Evolutionary conservation across 208 protist species (phyloP).

Genomic region (Naegleria lovaniensis): DNA sequence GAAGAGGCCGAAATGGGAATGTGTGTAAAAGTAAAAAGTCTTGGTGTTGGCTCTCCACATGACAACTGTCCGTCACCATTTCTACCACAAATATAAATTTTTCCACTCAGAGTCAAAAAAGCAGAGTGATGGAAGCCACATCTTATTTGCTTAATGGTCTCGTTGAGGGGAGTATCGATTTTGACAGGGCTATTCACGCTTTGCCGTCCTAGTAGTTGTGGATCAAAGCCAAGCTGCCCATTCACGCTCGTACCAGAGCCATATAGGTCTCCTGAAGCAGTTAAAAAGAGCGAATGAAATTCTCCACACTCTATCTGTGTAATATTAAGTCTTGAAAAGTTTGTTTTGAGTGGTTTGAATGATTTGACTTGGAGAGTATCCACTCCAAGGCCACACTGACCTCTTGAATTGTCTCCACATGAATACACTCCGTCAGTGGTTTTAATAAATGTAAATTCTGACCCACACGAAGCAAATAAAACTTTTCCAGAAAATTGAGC

Average conservation of each 20-base stretch:
- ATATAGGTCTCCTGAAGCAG: background rate
- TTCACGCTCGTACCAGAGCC: background rate
- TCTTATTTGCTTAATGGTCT: background rate
- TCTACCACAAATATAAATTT: background rate
- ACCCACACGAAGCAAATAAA: background rate
- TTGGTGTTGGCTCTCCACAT: background rate
- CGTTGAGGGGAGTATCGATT: background rate
- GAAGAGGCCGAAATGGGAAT: background rate
- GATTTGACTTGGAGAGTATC: no score
- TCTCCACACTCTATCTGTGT: background rate
- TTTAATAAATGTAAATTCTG: conserved; percentile 4
- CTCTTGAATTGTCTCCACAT: conserved; percentile 10
- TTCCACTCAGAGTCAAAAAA: background rate
- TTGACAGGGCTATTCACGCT: background rate
- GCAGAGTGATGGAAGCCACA: conserved; percentile 7
- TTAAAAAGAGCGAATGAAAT: background rate
- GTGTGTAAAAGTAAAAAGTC: background rate
- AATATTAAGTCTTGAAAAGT: background rate
- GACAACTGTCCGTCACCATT: background rate
- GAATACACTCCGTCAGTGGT: background rate
- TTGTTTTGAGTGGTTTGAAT: background rate
- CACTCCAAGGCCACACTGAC: conserved; percentile 3
- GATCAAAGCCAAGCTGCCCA: conserved; percentile 13
- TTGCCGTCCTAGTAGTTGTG: background rate
- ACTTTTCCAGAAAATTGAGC: background rate